Evolutionary conservation across 768 basidiomycete genomes (phyloP), one percentile per base, ranked within the genome.

Genomic region (Mycena latifolia): DNA sequence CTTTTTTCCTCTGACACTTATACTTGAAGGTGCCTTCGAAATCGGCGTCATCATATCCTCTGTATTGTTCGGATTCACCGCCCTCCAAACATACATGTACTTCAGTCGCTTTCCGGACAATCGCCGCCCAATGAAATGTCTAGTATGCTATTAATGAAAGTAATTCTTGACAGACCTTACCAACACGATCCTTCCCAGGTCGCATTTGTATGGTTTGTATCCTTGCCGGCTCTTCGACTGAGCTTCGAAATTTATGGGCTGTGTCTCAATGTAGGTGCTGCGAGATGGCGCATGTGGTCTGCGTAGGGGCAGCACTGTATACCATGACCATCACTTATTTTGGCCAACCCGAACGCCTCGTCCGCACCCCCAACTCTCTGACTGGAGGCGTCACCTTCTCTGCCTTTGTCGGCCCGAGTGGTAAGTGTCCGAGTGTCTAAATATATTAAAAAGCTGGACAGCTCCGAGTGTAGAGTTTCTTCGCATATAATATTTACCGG

Each of bases 381-480:
- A 27, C 33, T 9, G 15, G 24, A 10, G 20, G 9, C 5, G 12
- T 60, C 15, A 25, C 39, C 48, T 48, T 60, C 29, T 31, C 39
- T 22, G 46, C 11, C 4, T 10, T 51, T 24, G 31, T 60, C 22
- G 12, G 10, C 29, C 24, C 46, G 3, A 33, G n/a, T 25, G 58
- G 58, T 60, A 29, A 8, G 58, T 51, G 18, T 48, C 27, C n/a
- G 25, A 45, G 28, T 3, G 12, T 33, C 5, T n/a, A 33, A 33
- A n/a, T 12, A 24, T 47, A 24, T 46, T 27, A 39, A 18, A 22
- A 8, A n/a, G 29, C 33, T 2, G 17, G n/a, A 20, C 11, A 33
- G 11, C 37, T 15, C 37, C 37, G 20, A 60, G 58, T 60, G 9
- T 47, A 60, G 33, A 25, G 46, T 20, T 60, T 60, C 47, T 60